These are phyloP conservation scores for Plasmodium chabaudi DNA, from an alignment of 169 alveolate genomes.

Conservation along the genomic window DNA sequence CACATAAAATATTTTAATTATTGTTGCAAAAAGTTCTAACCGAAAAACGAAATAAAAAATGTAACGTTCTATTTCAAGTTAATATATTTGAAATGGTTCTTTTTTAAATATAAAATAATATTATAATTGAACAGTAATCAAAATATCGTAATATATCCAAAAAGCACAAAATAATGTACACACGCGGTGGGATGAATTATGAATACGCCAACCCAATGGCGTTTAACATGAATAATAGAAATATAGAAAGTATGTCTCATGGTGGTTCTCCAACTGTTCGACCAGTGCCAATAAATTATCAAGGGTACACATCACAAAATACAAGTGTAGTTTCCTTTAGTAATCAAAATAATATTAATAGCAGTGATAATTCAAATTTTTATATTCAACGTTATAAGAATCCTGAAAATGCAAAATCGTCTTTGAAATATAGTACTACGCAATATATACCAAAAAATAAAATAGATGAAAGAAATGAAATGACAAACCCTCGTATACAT, in stretches of 20 bases:
- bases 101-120: background rate
- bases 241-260: background rate
- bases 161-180: slow-evolving; percentile 10
- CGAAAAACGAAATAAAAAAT: too few relatives aligned
- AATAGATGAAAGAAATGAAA: slow-evolving; percentile 15
- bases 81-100: too few relatives aligned
- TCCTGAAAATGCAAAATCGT: background rate
- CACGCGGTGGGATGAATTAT: slow-evolving; percentile 20
- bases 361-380: slow-evolving; percentile 10
- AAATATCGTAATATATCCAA: too few relatives aligned
- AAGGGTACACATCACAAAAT: slow-evolving; percentile 1
- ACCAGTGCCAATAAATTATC: slow-evolving; percentile 23
- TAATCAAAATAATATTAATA: slow-evolving; percentile 20
- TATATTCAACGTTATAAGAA: slow-evolving; percentile 7
- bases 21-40: too few relatives aligned
- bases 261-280: background rate
- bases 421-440: slow-evolving; percentile 51
- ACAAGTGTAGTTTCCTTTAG: background rate
- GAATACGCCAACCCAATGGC: slow-evolving; percentile 56
- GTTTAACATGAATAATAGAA: slow-evolving; percentile 26
- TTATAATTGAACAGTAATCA: background rate
- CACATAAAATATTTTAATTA: too few relatives aligned
- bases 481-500: background rate
- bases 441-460: slow-evolving; percentile 26
- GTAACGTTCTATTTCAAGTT: too few relatives aligned